Conservation (phyloP, 352 stramenopile genomes). For the Thalassiosira hispida region DNA sequence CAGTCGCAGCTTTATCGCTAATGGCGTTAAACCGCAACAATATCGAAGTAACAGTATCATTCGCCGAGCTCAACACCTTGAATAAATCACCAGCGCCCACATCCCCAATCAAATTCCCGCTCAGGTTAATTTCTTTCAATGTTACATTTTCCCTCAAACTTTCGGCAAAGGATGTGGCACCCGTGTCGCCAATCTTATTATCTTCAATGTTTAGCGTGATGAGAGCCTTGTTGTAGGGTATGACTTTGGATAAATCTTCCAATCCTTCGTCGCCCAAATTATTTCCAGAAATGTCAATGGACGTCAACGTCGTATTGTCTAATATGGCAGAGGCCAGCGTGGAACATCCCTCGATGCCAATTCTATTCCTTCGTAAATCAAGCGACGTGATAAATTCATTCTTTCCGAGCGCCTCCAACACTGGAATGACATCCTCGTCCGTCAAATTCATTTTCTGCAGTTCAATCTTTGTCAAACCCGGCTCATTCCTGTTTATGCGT, state of each 20-base stretch:
- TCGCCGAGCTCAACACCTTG: constrained; percentile 19
- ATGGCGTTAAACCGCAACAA: constrained; percentile 29
- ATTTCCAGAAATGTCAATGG: constrained; percentile 31
- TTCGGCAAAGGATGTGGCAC: constrained; percentile 81
- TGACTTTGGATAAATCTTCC: constrained; percentile 18
- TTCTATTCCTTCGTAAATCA: constrained; percentile 21
- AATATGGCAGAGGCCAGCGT: constrained; percentile 24
- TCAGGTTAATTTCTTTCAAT: constrained; percentile 90
- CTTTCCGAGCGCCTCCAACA: constrained; percentile 19
- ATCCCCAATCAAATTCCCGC: constrained; percentile 90
- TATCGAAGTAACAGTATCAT: constrained; percentile 6
- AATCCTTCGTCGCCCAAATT: constrained; percentile 34
- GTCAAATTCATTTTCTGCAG: constrained; percentile 22
- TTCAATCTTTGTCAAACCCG: constrained; percentile 11
- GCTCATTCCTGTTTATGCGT: constrained; percentile 10
- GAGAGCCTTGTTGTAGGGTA: constrained; percentile 26
- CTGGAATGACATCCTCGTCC: constrained; percentile 26
- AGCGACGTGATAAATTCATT: constrained; percentile 16
- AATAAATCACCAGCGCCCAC: constrained; percentile 87
- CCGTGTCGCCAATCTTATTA: constrained; percentile 26
- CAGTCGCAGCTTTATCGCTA: constrained; percentile 22
- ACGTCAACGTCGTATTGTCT: constrained; percentile 17
- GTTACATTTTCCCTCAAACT: constrained; percentile 88
- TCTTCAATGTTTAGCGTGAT: constrained; percentile 21
- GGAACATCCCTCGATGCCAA: constrained; percentile 31